Conservation (phyloP, 1,284 basidiomycete species). For the Cryptococcus floricola region DNA sequence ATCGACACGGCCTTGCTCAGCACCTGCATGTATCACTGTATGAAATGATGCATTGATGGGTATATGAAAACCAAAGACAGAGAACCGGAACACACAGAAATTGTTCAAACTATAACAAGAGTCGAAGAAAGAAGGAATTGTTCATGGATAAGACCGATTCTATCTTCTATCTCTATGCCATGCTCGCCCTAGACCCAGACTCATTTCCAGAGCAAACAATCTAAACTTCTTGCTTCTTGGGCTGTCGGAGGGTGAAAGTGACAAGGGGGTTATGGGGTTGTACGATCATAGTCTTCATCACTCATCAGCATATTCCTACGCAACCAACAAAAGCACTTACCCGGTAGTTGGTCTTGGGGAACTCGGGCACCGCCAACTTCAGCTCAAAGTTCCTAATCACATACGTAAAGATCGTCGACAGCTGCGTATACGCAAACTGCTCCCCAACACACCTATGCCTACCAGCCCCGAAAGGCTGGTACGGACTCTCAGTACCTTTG, state of each 20-base stretch:
- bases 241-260: constrained; percentile 25
- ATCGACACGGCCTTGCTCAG: no score
- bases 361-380: constrained; percentile 57
- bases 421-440: constrained; percentile 91
- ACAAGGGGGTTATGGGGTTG: constrained; percentile 52
- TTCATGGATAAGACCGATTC: no score
- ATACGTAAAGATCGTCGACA: constrained; percentile 77
- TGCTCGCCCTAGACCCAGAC: no score
- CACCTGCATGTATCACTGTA: no score
- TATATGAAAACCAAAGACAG: no score
- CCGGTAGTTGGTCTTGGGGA: constrained; percentile 86
- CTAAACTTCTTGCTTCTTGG: constrained; percentile 15
- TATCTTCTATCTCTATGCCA: no score
- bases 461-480: constrained; percentile 95
- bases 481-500: constrained; percentile 85
- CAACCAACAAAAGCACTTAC: constrained; percentile 54
- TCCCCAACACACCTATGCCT: constrained; percentile 61
- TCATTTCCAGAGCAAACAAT: no score
- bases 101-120: no score
- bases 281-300: constrained; percentile 63
- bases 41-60: no score
- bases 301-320: neutral
- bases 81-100: no score
- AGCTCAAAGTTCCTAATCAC: constrained; percentile 75
- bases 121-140: no score